Evolutionary conservation across 2,329 filamentous ascomycete species (phyloP), one percentile per base, ranked within the genome.

Genomic region (Beauveria varroae): DNA sequence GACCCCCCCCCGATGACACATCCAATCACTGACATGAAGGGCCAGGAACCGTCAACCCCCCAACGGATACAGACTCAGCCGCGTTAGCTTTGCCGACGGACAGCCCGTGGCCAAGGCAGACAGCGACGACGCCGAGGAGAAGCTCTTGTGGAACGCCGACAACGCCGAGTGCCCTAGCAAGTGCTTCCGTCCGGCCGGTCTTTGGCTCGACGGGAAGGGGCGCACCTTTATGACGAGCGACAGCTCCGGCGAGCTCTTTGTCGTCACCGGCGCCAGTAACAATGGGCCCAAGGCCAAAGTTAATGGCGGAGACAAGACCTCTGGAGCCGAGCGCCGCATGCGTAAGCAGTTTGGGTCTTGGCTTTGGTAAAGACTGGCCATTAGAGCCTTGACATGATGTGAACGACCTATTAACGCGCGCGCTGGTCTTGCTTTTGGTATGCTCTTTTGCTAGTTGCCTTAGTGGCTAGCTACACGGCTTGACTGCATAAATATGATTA

Each of bases 161-260:
- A 70, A 65, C 22, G 70, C 72, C 1, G 64, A 67, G 16, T 85
- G 81, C 63, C 81, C 79, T 0, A 66, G 69, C 34, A 63, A 66
- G 3, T 85, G 82, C 68, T 81, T 85, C 70, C 74, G 82, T 1
- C 82, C 82, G 10, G 78, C 79, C 0, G 79, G 80, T 0, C 72
- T 85, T 16, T 70, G 70, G 1, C 68, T 73, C 30, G 73, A 75
- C 64, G 46, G 18, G 47, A 64, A 59, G 7, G 79, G 78, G 0
- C 70, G 81, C 3, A 70, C 85, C 8, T 85, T 79, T 68, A 78
- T 84, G 74, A 79, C 74, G 59, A 79, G 76, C 41, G 82, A 85
- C 67, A 64, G 74, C 1, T 81, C 81, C 1, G 83, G 82, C 2
- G 82, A 86, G 71, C 75, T 86, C 24, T 84, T 78, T 65, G 75